Conservation (phyloP, 2,329 filamentous ascomycete genomes). For the Xylaria sp. region DNA sequence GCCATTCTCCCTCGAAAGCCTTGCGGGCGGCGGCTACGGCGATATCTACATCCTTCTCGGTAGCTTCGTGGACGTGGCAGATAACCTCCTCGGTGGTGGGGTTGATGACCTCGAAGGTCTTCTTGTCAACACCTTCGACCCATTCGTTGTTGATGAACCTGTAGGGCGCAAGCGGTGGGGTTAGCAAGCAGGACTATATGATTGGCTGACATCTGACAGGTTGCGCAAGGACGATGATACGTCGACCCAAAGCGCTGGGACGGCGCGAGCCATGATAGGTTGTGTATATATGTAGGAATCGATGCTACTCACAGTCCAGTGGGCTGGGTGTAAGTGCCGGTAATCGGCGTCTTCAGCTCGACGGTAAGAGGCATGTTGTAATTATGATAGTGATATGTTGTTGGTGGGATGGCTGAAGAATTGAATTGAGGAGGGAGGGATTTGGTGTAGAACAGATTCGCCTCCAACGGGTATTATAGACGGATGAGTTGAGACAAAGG, state of each 20-base stretch:
- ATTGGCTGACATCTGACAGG: not conserved
- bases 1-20: slow-evolving; percentile 80
- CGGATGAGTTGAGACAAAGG: not conserved
- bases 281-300: not conserved
- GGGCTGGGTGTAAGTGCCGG: slow-evolving; percentile 64
- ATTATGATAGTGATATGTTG: not conserved
- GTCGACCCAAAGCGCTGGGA: not conserved
- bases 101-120: slow-evolving; percentile 93
- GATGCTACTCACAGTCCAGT: slow-evolving; percentile 61
- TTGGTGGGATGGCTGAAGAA: not conserved
- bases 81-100: slow-evolving; percentile 85
- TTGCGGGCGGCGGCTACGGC: slow-evolving; percentile 86
- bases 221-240: not conserved
- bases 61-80: slow-evolving; percentile 80
- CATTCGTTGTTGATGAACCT: slow-evolving; percentile 96
- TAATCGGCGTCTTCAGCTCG: slow-evolving; percentile 71
- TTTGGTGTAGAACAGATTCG: not conserved
- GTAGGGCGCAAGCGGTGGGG: slow-evolving; percentile 17
- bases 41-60: slow-evolving; percentile 82
- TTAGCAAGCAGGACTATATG: slow-evolving; percentile 17
- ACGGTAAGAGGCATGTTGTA: slow-evolving; percentile 54
- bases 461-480: not conserved
- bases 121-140: slow-evolving; percentile 81
- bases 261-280: no score
- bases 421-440: not conserved